These are phyloP conservation scores for Coemansia sp. DNA, from an alignment of 192 early-diverging fungal genomes.

Conservation along the genomic window DNA sequence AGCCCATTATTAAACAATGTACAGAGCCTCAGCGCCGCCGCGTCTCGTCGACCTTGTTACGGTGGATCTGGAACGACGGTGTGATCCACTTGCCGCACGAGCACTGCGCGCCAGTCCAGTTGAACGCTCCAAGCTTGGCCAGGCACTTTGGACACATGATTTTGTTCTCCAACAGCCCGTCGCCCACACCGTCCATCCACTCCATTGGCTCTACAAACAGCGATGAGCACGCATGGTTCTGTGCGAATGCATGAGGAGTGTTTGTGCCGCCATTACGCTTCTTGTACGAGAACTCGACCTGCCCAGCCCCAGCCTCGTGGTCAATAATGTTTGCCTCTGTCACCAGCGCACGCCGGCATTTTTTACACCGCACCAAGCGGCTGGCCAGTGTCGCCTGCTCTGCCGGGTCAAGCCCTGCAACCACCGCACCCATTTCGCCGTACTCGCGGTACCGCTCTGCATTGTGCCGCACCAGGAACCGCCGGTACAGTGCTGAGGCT, in stretches of 20 bases:
- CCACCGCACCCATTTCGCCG: conserved; percentile 60
- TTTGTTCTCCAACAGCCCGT: conserved; percentile 64
- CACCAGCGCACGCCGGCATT: conserved; percentile 63
- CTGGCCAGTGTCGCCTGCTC: background rate
- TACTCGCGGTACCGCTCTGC: conserved; percentile 58
- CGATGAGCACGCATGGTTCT: conserved; percentile 62
- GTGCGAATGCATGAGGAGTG: conserved; percentile 51
- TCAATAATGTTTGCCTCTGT: conserved; percentile 64
- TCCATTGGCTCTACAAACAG: conserved; percentile 83
- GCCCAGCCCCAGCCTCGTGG: conserved; percentile 70
- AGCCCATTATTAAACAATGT: background rate
- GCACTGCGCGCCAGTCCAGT: conserved; percentile 74
- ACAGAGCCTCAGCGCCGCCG: conserved; percentile 17
- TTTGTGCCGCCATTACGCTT: conserved; percentile 61
- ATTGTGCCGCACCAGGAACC: conserved; percentile 63
- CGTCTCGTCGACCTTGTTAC: conserved; percentile 69
- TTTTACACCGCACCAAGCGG: conserved; percentile 56
- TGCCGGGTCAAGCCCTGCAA: conserved; percentile 57
- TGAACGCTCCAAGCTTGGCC: conserved; percentile 76
- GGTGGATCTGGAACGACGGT: conserved; percentile 75
- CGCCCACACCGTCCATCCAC: conserved; percentile 69
- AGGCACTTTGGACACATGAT: conserved; percentile 78
- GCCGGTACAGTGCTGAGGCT: conserved; percentile 59
- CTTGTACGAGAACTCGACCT: conserved; percentile 69
- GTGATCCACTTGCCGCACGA: conserved; percentile 81